Evolutionary conservation across 768 basidiomycete species (phyloP).

Genomic region (Mycena vulgaris): DNA sequence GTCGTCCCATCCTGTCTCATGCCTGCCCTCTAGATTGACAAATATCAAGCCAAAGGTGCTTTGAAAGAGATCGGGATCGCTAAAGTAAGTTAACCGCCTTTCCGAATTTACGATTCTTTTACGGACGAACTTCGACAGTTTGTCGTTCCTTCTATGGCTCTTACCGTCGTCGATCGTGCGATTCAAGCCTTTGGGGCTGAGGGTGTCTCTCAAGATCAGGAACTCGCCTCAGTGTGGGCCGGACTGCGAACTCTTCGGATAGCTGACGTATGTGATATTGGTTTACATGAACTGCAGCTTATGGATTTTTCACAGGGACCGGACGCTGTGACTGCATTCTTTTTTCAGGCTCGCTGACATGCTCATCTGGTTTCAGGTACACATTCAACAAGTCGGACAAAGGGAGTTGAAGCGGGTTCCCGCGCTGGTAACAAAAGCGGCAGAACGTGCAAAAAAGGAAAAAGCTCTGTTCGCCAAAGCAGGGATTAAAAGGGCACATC

Average conservation of each 20-base stretch:
- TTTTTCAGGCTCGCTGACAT: conserved; percentile 5
- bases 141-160: conserved; percentile 93
- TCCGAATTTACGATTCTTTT: background rate
- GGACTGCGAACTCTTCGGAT: conserved; percentile 89
- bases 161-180: conserved; percentile 91
- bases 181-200: conserved; percentile 98
- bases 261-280: conserved; percentile 74
- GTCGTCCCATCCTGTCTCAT: background rate
- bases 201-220: conserved; percentile 92
- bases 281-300: conserved; percentile 20
- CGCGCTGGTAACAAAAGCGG: conserved; percentile 67
- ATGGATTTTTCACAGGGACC: conserved; percentile 69
- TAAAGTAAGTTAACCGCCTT: conserved; percentile 71
- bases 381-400: conserved; percentile 96
- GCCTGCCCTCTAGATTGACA: conserved; percentile 80
- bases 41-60: conserved; percentile 92
- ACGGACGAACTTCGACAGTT: conserved; percentile 68
- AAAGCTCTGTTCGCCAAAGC: conserved; percentile 71
- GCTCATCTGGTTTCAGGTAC: conserved; percentile 66
- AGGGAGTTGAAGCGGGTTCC: conserved; percentile 88
- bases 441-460: conserved; percentile 74
- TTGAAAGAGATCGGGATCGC: conserved; percentile 98
- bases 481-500: conserved; percentile 68
- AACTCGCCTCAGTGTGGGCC: conserved; percentile 84
- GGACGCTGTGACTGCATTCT: conserved; percentile 69